Evolutionary conservation across 2,329 filamentous ascomycete species (phyloP), one percentile per base, ranked within the genome.

Genomic region (Lachnellula suecica): DNA sequence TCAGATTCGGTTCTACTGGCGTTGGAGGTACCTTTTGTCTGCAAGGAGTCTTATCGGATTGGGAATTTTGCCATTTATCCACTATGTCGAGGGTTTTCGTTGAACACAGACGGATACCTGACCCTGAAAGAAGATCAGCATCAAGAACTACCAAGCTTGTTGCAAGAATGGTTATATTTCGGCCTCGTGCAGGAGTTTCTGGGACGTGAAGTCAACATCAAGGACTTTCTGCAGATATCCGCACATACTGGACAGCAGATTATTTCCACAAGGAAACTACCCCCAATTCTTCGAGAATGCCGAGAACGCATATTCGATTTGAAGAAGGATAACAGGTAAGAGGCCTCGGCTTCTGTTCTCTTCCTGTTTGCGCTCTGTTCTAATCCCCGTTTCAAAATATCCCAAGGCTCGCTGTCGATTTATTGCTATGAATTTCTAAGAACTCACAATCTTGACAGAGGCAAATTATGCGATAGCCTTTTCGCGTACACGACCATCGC

Each of bases 91-190:
- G 40, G 40, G n/a, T 42, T 42, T 9, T 15, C 11, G 5, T 5
- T 27, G 10, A 25, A 24, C 17, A 25, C 20, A 11, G 22, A 10
- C 20, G 40, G 40, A 15, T 22, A 31, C n/a, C 7, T 45, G 8
- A 19, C 38, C 15, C 15, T 47, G 24, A 29, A 22, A 19, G 31
- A 38, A 25, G 44, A 47, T n/a, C 31, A 38, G 24, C 31, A 37
- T 13, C 13, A 23, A 17, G 44, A 47, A 10, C 20, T 47, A 22
- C 31, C n/a, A 11, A 27, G 44, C 17, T 38, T 47, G 29, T 19
- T 47, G 13, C 44, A 47, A 25, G 44, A 47, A 47, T 47, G 44
- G 44, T 24, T 47, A 19, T 47, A 40, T 17, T 40, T 47, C 17
- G 44, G 44, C 13, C 44, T 47, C 3, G n/a, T 47, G 7, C 29